Conservation (phyloP, 345 rosid genomes). For the Turnera subulata region DNA sequence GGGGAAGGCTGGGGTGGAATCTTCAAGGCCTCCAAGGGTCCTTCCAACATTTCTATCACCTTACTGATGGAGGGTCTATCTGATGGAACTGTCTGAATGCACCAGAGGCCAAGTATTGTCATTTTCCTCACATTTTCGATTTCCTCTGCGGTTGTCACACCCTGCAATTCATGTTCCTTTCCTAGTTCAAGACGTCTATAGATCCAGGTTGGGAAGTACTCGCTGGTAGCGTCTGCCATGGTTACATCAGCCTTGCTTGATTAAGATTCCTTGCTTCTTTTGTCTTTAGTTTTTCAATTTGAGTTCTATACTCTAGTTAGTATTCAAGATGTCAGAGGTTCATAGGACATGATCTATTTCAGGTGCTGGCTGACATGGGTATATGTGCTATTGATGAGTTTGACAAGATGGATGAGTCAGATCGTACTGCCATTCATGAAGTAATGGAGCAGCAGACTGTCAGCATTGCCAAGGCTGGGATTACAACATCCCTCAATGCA, state of each 20-base stretch:
- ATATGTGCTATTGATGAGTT: conserved; percentile 99
- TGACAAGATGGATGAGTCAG: conserved; percentile 99
- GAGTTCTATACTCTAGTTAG: background rate
- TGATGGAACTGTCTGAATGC: conserved; percentile 27
- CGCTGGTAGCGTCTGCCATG: background rate
- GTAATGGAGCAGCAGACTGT: conserved; percentile 99
- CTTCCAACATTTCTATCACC: conserved; percentile 40
- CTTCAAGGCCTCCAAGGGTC: conserved; percentile 18
- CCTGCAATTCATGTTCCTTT: background rate
- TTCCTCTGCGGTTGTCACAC: background rate
- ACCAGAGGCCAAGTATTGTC: conserved; percentile 19
- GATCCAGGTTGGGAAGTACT: conserved; percentile 8
- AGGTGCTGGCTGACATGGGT: conserved; percentile 99
- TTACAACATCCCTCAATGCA: too few relatives aligned
- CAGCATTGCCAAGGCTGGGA: conserved; percentile 99
- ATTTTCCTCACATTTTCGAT: background rate
- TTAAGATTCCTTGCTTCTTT: background rate
- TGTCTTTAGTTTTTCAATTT: conserved; percentile 2
- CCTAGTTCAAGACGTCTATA: background rate
- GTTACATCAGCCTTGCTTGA: background rate
- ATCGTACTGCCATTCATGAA: conserved; percentile 97
- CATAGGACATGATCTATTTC: conserved; percentile 24
- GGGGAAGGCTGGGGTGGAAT: conserved; percentile 33
- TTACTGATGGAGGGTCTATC: conserved; percentile 28
- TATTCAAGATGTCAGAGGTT: conserved; percentile 11